Evolutionary conservation across 1,284 basidiomycete species (phyloP).

Genomic region (Apiotrichum sp.): DNA sequence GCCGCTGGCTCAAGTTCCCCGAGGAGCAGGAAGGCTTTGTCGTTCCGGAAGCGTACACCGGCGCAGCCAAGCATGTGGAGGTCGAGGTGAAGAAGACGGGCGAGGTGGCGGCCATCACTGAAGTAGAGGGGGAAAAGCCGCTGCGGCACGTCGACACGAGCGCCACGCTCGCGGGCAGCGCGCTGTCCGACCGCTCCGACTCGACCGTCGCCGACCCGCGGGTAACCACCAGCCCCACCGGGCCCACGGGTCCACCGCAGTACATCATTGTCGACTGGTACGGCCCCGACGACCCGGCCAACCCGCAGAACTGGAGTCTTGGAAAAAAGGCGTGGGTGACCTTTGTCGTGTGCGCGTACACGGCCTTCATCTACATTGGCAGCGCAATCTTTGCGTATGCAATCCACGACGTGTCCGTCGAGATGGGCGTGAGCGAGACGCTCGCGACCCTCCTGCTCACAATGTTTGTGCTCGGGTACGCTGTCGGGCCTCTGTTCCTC

Average conservation of each 20-base stretch:
- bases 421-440: background rate
- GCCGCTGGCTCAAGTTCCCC: conserved; percentile 14
- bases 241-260: no score
- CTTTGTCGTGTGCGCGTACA: background rate
- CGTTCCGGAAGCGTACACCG: conserved; percentile 8
- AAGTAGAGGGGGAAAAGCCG: no score
- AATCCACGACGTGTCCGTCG: background rate
- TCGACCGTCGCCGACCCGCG: no score
- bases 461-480: conserved; percentile 57
- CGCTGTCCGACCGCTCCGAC: background rate
- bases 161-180: background rate
- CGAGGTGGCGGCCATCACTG: no score
- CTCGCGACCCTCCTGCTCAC: background rate
- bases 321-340: conserved; percentile 60
- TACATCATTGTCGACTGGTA: conserved; percentile 55
- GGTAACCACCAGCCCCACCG: no score
- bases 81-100: no score
- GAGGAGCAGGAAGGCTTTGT: conserved; percentile 14
- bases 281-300: conserved; percentile 56
- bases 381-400: conserved; percentile 5
- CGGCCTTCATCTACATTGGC: conserved; percentile 45
- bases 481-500: conserved; percentile 51
- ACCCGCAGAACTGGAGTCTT: conserved; percentile 63
- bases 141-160: background rate
- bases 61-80: background rate